A percentile compares a stretch with the other conserved stretches of the same genome.
Evolutionary conservation across 2,329 filamentous ascomycete genomes (phyloP).

Genomic region (Arachnopeziza araneosa): DNA sequence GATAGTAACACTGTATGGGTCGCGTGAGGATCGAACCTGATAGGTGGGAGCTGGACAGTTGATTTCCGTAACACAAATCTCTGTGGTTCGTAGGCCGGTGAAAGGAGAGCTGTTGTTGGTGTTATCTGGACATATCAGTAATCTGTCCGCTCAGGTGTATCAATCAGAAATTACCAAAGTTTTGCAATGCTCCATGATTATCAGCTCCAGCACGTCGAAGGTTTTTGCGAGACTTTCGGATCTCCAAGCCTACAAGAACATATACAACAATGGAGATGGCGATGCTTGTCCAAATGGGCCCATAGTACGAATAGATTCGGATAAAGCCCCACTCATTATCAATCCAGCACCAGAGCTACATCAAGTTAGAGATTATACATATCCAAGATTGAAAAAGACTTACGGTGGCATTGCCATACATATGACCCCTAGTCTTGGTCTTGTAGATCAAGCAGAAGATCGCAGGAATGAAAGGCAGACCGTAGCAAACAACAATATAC

Average conservation of each 20-base stretch:
- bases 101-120: background rate
- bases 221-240: slow-evolving; percentile 61
- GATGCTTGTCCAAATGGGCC: slow-evolving; percentile 61
- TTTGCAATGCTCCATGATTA: slow-evolving; percentile 21
- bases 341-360: slow-evolving; percentile 74
- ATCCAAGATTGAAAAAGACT: background rate
- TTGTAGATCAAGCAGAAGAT: slow-evolving; percentile 49
- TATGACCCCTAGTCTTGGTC: slow-evolving; percentile 26
- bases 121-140: background rate
- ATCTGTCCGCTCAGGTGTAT: background rate
- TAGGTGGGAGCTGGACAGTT: too few species aligned
- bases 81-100: slow-evolving; percentile 18
- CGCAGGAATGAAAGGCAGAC: slow-evolving; percentile 48
- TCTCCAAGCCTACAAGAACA: slow-evolving; percentile 56
- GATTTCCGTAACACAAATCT: slow-evolving; percentile 17
- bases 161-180: slow-evolving; percentile 23
- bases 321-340: slow-evolving; percentile 60
- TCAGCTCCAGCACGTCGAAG: slow-evolving; percentile 28
- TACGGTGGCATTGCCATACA: slow-evolving; percentile 35
- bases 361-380: slow-evolving; percentile 45
- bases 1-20: too few species aligned
- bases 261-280: slow-evolving; percentile 59
- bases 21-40: too few species aligned
- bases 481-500: slow-evolving; percentile 50
- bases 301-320: slow-evolving; percentile 71